These are phyloP conservation scores for Rubia occidens DNA, from an alignment of 305 asterid species.

Conservation along the genomic window DNA sequence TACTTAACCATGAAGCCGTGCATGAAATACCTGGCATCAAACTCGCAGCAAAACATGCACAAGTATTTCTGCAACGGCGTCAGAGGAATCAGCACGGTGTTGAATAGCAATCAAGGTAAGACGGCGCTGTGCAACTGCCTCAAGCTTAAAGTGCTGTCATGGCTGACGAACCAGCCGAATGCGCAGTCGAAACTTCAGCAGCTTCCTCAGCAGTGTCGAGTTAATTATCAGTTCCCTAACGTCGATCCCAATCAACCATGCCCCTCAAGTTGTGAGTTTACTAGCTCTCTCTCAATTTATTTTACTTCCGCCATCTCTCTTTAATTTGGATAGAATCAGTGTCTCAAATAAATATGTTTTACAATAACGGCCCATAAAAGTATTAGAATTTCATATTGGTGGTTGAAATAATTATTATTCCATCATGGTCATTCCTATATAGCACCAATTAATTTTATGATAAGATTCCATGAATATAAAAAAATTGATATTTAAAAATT, in stretches of 20 bases:
- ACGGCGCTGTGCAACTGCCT: background rate
- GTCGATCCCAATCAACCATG: background rate
- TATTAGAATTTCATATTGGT: no score
- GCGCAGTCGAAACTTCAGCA: background rate
- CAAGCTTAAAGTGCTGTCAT: background rate
- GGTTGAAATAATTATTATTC: no score
- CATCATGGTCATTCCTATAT: no score
- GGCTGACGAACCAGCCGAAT: background rate
- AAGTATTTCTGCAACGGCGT: background rate
- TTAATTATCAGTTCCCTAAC: background rate
- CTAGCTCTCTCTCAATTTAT: no score
- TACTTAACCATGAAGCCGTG: background rate
- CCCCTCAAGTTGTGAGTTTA: background rate
- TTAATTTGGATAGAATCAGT: no score
- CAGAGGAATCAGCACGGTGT: background rate
- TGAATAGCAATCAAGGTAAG: background rate
- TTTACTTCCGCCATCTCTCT: no score
- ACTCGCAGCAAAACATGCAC: background rate
- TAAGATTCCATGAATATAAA: no score
- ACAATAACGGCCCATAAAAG: no score
- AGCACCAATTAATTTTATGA: no score
- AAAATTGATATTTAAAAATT: no score
- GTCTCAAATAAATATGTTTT: no score
- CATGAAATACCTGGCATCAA: background rate
- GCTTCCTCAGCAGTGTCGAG: constrained; percentile 1